phyloP scores from a whole-genome alignment of 2,329 filamentous ascomycete genomes.

The Calonectria naviculata region DNA sequence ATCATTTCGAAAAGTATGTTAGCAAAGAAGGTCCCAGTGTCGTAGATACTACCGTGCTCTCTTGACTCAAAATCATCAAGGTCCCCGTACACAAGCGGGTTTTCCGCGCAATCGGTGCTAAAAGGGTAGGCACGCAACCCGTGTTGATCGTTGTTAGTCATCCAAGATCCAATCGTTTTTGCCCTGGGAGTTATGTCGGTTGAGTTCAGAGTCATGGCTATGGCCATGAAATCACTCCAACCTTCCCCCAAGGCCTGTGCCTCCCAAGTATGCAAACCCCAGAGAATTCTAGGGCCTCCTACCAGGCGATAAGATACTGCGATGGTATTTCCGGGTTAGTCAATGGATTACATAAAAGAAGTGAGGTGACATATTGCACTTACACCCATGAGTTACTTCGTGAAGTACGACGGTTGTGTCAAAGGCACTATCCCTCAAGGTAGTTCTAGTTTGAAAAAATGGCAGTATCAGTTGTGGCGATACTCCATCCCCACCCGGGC shows the following conservation, averaged over 20 bases:
- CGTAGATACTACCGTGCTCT: no score
- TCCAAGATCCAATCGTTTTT: not conserved
- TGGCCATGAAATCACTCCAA: not conserved
- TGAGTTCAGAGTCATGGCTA: not conserved
- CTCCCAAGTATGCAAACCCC: not conserved
- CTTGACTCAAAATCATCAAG: not conserved
- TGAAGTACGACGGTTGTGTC: no score
- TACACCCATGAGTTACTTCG: no score
- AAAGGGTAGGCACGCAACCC: not conserved
- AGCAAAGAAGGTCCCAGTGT: not conserved
- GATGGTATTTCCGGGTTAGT: no score
- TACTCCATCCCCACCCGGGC: no score
- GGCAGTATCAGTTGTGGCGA: no score
- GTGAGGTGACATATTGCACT: no score
- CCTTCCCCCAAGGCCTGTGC: not conserved
- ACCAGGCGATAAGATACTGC: not conserved
- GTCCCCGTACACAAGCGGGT: not conserved
- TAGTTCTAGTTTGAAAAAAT: no score
- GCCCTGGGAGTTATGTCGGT: no score
- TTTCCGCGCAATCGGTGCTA: not conserved
- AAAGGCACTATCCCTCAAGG: no score
- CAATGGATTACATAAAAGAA: no score
- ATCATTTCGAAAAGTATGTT: not conserved
- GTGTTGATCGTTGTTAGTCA: fast-evolving
- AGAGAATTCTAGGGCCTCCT: not conserved